Base-by-base conservation (phyloP, 768 basidiomycete genomes). In the Cystobasidium ongulense region DNA sequence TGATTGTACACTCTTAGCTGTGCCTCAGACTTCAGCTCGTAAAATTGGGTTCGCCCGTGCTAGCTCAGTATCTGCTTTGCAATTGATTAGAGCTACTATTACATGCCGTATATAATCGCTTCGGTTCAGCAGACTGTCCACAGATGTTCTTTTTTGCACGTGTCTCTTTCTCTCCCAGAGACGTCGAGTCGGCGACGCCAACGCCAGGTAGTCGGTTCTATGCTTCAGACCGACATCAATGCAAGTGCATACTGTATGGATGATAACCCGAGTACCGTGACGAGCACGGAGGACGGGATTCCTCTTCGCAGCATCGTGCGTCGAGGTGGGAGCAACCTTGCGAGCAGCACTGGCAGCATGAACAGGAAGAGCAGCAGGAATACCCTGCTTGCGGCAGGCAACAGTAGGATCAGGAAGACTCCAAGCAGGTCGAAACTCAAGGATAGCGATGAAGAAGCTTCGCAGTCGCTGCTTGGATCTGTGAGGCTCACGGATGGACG, bases 341-440 rank as follows among this genome's bases (percentile, higher is more conserved):
- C 65, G 21, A 17, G 25, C 52, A 71, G 68, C 36, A 27, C 18
- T 18, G 27, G 68, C 50, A 54, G 52, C 50, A 71, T 71, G 68
- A 61, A 71, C 54, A 36, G 31, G 53, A 71, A 71, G 68, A 33
- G 29, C 29, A 71, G 53, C 54, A 68, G 66, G 66, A 68, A 46
- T 21, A 46, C n/a, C 46, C 36, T 59, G n/a, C 53, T 61, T 13
- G 4, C 31, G 7, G 54, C 35, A 11, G 46, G 43, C 21, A 41
- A 38, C 46, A 52, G 38, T 43, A 36, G 53, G 50, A 35, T 54
- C 3, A 4, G 54, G 17, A 71, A 71, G 25, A n/a, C 18, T 8
- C 23, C 53, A 1, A 71, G 68, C 39, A 54, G 68, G 35, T 36
- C 33, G 23, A 71, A 71, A 53, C 68, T 71, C 27, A 54, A 59